A percentile compares a stretch with the other conserved stretches of the same genome.
Evolutionary conservation across 495 filamentous ascomycete species (phyloP).

Genomic region (Chlorociboria aeruginascens): DNA sequence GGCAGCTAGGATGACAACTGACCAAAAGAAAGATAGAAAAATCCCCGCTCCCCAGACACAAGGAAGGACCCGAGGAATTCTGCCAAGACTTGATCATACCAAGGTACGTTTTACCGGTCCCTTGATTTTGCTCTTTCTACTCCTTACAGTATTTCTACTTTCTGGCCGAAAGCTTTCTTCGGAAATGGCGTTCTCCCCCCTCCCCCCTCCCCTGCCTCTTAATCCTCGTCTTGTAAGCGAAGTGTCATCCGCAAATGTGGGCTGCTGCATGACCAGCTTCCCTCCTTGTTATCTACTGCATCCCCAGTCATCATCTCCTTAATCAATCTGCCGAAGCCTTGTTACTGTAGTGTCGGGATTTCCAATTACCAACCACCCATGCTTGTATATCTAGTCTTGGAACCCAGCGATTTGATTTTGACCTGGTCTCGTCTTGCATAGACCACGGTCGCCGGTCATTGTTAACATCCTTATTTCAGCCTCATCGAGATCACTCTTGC

Average conservation of each 20-base stretch:
- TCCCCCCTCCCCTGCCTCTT: background rate
- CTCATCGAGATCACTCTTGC: slow-evolving; percentile 8
- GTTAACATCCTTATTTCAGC: slow-evolving; percentile 12
- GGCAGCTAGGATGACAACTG: too few relatives aligned
- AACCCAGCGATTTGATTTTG: slow-evolving; percentile 13
- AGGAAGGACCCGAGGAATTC: background rate
- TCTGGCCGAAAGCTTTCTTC: background rate
- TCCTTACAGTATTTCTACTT: too few relatives aligned
- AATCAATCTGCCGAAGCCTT: slow-evolving; percentile 22
- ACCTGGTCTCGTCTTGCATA: slow-evolving; percentile 18
- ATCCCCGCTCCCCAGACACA: too few relatives aligned
- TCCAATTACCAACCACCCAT: slow-evolving; percentile 18
- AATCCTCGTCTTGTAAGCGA: slow-evolving; percentile 12
- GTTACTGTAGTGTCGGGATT: slow-evolving; percentile 2
- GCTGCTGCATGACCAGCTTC: slow-evolving; percentile 14
- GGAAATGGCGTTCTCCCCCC: slow-evolving; percentile 9
- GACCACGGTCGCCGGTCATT: slow-evolving; percentile 8
- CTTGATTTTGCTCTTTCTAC: background rate
- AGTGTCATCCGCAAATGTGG: slow-evolving; percentile 12
- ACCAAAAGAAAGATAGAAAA: too few relatives aligned
- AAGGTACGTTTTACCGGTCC: slow-evolving; percentile 15
- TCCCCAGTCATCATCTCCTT: slow-evolving; percentile 17
- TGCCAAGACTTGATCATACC: slow-evolving; percentile 1
- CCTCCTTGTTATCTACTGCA: slow-evolving; percentile 9
- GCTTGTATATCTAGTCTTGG: slow-evolving; percentile 18